Evolutionary conservation across 2,329 filamentous ascomycete genomes (phyloP).

Genomic region (Fusarium ramigenum): DNA sequence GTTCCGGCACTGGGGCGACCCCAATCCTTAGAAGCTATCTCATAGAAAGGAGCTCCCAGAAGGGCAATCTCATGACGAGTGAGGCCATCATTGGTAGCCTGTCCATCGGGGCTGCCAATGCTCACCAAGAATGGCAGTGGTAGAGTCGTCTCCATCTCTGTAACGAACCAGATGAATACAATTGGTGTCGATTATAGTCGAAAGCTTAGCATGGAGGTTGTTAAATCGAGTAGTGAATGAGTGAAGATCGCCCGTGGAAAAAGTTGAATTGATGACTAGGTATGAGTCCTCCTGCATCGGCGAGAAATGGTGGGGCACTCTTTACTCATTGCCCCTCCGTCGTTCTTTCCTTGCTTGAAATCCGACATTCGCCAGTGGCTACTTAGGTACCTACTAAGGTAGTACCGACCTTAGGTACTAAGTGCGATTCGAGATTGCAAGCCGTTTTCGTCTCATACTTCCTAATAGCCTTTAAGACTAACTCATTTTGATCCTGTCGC

Average conservation of each 20-base stretch:
- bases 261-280: slow-evolving; percentile 40
- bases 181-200: slow-evolving; percentile 4
- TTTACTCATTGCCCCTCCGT: slow-evolving; percentile 41
- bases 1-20: slow-evolving; percentile 60
- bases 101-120: slow-evolving; percentile 61
- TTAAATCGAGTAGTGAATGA: slow-evolving; percentile 29
- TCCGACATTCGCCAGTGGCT: slow-evolving; percentile 29
- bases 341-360: slow-evolving; percentile 28
- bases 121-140: slow-evolving; percentile 71
- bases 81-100: slow-evolving; percentile 62
- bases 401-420: background rate
- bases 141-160: slow-evolving; percentile 70
- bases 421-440: background rate
- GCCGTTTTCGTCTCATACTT: background rate
- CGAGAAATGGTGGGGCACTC: slow-evolving; percentile 41
- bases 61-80: slow-evolving; percentile 66
- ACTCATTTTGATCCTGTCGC: background rate
- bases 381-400: background rate
- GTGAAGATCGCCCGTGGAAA: slow-evolving; percentile 39
- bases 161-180: slow-evolving; percentile 8
- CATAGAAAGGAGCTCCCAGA: slow-evolving; percentile 67
- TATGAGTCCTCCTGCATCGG: slow-evolving; percentile 45
- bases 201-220: background rate
- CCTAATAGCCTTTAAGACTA: background rate
- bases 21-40: slow-evolving; percentile 60